phyloP scores from a whole-genome alignment of 1,284 basidiomycete species.

The Puccinia polysora region DNA sequence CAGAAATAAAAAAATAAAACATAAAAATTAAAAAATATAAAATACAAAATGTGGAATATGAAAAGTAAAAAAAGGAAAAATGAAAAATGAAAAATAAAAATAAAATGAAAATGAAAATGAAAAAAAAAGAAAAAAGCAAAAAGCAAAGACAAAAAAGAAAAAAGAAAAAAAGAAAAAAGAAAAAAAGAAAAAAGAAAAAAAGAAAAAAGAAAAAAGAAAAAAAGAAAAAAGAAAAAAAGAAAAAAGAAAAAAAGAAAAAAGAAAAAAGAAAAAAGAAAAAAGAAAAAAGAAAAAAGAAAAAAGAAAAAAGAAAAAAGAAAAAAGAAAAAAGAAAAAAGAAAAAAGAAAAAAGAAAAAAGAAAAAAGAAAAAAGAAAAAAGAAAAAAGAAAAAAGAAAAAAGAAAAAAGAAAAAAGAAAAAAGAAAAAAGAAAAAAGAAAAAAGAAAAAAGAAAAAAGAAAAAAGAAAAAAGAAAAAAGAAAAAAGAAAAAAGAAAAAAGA shows the following conservation, averaged over 20 bases:
- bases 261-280: neutral
- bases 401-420: neutral
- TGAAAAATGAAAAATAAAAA: neutral
- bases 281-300: neutral
- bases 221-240: neutral
- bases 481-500: neutral
- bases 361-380: neutral
- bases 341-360: neutral
- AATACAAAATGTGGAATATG: slow-evolving; percentile 4
- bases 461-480: neutral
- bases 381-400: neutral
- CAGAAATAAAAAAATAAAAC: too few species aligned
- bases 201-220: neutral
- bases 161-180: too few species aligned
- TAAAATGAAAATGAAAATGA: neutral
- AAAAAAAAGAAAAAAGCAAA: neutral
- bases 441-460: neutral
- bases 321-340: neutral
- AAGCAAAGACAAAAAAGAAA: too few species aligned
- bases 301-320: neutral
- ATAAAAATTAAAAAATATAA: neutral
- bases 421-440: neutral
- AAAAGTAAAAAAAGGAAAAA: neutral
- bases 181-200: neutral
- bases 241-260: neutral